A percentile compares a stretch with the other conserved stretches of the same genome.
phyloP scores from a whole-genome alignment of 805 yeast genomes.

The Yarrowia bubula region DNA sequence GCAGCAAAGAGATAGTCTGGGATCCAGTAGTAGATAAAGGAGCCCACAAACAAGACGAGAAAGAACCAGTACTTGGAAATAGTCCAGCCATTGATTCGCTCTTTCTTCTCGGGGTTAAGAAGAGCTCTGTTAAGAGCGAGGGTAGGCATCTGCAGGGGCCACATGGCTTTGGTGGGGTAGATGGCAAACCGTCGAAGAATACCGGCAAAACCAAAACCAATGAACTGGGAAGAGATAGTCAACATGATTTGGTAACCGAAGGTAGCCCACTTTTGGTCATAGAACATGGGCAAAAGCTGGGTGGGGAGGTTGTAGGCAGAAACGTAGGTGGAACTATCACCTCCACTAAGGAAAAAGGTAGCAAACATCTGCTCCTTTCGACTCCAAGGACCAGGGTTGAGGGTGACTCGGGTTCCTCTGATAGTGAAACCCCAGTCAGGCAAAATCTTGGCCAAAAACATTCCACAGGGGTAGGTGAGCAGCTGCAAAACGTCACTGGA shows the following conservation, averaged over 20 bases:
- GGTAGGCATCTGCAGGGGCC: conserved; percentile 63
- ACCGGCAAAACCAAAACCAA: conserved; percentile 69
- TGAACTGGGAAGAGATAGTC: conserved; percentile 56
- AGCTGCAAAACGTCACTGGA: conserved; percentile 56
- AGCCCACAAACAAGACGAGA: conserved; percentile 40
- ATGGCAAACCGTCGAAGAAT: conserved; percentile 56
- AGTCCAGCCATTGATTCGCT: conserved; percentile 49
- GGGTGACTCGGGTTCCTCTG: conserved; percentile 43
- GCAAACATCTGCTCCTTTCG: conserved; percentile 62
- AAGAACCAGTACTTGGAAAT: conserved; percentile 48
- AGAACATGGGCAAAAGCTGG: conserved; percentile 38
- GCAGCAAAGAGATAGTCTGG: conserved; percentile 60
- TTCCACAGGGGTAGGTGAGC: conserved; percentile 60
- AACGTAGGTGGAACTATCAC: conserved; percentile 29
- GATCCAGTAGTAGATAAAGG: conserved; percentile 56
- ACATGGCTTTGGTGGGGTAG: conserved; percentile 59
- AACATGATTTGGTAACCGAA: conserved; percentile 48
- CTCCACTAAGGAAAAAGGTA: conserved; percentile 30
- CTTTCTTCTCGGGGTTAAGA: conserved; percentile 43
- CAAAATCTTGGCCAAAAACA: conserved; percentile 42
- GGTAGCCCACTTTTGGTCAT: conserved; percentile 38
- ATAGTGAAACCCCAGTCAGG: conserved; percentile 49
- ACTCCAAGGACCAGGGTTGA: conserved; percentile 67
- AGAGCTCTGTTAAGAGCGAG: conserved; percentile 56
- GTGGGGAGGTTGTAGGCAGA: conserved; percentile 31